These are phyloP conservation scores for Mycena polygramma DNA, from an alignment of 768 basidiomycete species.

Conservation along the genomic window DNA sequence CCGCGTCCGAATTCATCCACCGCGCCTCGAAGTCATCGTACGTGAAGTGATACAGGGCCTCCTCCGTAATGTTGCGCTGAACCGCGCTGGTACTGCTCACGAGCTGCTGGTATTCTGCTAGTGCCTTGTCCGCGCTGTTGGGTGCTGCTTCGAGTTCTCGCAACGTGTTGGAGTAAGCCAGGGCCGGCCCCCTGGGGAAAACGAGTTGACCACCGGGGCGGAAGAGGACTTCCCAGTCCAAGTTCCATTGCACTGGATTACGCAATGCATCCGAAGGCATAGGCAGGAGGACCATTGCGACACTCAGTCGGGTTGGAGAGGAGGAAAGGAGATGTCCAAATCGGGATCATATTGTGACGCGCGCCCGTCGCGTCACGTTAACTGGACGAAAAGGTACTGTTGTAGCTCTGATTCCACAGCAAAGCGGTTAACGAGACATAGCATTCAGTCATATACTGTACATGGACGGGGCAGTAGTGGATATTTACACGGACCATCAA, in stretches of 20 bases:
- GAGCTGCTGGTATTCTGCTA: background rate
- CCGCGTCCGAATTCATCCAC: conserved; percentile 20
- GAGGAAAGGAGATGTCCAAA: too few species aligned
- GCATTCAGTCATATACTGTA: background rate
- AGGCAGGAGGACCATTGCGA: conserved; percentile 5
- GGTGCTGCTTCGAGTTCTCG: background rate
- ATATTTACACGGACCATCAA: background rate
- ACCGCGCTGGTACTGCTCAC: conserved; percentile 23
- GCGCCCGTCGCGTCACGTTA: too few species aligned
- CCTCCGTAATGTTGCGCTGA: conserved; percentile 21
- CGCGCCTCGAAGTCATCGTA: conserved; percentile 14
- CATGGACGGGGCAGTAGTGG: background rate
- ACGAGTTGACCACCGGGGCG: background rate
- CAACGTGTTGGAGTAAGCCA: background rate
- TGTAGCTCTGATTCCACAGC: too few species aligned
- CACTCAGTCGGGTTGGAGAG: too few species aligned
- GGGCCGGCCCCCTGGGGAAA: background rate
- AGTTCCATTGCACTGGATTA: conserved; percentile 32
- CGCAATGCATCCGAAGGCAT: conserved; percentile 23
- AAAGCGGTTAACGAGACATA: too few species aligned
- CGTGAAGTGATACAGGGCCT: conserved; percentile 24
- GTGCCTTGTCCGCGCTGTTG: background rate
- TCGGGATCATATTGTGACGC: too few species aligned
- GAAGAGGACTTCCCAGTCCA: conserved; percentile 31
- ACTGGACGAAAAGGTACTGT: too few species aligned